Percentiles rank a stretch among this genome's conserved stretches.
phyloP scores from a whole-genome alignment of 768 basidiomycete genomes.

The Melanogaster broomeanus region DNA sequence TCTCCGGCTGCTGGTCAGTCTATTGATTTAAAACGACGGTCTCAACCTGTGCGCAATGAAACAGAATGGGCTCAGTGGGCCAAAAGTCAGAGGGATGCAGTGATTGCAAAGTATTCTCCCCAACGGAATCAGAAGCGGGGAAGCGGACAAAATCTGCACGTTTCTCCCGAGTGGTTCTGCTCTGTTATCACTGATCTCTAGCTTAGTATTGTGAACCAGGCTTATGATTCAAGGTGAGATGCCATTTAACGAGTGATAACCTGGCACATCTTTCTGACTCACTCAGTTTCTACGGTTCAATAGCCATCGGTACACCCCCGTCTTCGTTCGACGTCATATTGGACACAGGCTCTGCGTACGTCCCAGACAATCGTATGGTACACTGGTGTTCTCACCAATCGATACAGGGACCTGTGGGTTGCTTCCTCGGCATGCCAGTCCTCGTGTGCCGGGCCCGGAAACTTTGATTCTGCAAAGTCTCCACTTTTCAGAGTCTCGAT shows the following conservation, averaged over 20 bases:
- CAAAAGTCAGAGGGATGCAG: slow-evolving; percentile 41
- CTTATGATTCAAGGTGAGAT: slow-evolving; percentile 59
- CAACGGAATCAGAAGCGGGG: slow-evolving; percentile 36
- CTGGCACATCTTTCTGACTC: neutral
- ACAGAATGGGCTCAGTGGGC: slow-evolving; percentile 39
- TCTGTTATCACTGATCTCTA: slow-evolving; percentile 1
- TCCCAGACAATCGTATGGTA: neutral
- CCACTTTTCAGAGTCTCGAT: slow-evolving; percentile 36
- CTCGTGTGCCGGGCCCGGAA: slow-evolving; percentile 34
- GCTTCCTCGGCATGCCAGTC: slow-evolving; percentile 35
- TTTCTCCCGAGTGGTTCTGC: neutral
- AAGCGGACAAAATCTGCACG: slow-evolving; percentile 50
- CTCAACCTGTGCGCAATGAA: slow-evolving; percentile 12
- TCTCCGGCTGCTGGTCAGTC: slow-evolving; percentile 18
- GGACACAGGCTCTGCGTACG: slow-evolving; percentile 49
- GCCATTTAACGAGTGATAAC: neutral
- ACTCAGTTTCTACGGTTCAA: slow-evolving; percentile 34
- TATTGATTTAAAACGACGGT: slow-evolving; percentile 18
- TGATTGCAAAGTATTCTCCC: slow-evolving; percentile 51
- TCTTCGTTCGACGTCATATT: slow-evolving; percentile 49
- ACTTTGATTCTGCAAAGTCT: slow-evolving; percentile 37
- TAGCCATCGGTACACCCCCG: slow-evolving; percentile 47
- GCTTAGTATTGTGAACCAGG: slow-evolving; percentile 61
- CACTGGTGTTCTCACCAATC: slow-evolving; percentile 22
- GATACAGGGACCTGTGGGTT: slow-evolving; percentile 50